Evolutionary conservation across 148 eudicot genomes (phyloP).

Genomic region (Rhododendron mucronatum): DNA sequence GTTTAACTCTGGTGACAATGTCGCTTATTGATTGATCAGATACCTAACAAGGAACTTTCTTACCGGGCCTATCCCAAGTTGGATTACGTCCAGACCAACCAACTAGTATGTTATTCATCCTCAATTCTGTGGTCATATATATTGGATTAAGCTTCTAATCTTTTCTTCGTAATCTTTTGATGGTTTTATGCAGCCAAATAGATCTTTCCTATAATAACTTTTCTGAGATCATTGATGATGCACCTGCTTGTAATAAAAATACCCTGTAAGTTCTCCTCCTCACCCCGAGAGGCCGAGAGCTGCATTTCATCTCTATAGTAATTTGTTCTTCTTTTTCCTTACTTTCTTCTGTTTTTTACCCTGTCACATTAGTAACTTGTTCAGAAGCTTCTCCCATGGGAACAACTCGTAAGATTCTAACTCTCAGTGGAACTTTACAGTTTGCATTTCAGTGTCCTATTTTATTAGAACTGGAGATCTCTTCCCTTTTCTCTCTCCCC

Average conservation of each 20-base stretch:
- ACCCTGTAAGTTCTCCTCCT: slow-evolving; percentile 25
- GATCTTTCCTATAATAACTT: slow-evolving; percentile 70
- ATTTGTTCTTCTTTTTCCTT: neutral
- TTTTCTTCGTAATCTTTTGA: neutral
- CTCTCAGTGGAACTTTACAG: neutral
- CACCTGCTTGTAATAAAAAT: no score
- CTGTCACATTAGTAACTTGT: slow-evolving; percentile 41
- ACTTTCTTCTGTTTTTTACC: neutral
- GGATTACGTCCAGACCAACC: slow-evolving; percentile 29
- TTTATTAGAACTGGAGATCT: neutral
- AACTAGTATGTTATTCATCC: slow-evolving; percentile 15
- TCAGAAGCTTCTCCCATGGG: slow-evolving; percentile 38
- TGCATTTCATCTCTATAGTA: neutral
- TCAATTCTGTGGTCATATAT: neutral
- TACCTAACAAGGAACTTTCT: slow-evolving; percentile 49
- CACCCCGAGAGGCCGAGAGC: neutral
- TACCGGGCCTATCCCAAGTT: slow-evolving; percentile 41
- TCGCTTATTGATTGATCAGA: slow-evolving; percentile 23
- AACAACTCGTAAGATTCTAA: slow-evolving; percentile 32
- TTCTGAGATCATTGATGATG: neutral
- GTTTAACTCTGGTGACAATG: neutral
- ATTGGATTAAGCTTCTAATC: neutral
- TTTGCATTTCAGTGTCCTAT: neutral
- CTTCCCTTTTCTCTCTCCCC: neutral
- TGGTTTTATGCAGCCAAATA: slow-evolving; percentile 28